Evolutionary conservation across 2,329 filamentous ascomycete species (phyloP).

Genomic region (Tympanopsis confertula): DNA sequence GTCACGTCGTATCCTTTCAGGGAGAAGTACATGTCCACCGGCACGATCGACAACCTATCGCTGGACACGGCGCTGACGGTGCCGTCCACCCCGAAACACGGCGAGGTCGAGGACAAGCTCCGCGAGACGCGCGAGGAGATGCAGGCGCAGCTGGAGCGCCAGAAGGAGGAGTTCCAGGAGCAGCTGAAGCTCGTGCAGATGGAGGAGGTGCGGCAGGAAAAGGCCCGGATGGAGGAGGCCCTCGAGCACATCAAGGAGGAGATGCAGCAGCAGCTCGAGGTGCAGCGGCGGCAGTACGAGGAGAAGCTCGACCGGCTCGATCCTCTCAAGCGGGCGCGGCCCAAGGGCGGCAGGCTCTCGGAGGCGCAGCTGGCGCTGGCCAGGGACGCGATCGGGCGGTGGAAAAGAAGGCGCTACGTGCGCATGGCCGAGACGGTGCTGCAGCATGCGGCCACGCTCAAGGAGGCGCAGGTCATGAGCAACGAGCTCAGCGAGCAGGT

Average conservation of each 20-base stretch:
- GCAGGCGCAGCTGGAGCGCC: conserved; percentile 68
- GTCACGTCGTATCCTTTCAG: conserved; percentile 75
- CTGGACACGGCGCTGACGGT: conserved; percentile 88
- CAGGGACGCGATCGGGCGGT: conserved; percentile 55
- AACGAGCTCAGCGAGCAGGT: conserved; percentile 88
- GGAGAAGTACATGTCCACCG: conserved; percentile 91
- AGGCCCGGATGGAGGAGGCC: conserved; percentile 72
- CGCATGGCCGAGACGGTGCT: conserved; percentile 87
- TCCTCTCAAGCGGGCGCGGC: conserved; percentile 38
- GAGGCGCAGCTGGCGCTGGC: conserved; percentile 64
- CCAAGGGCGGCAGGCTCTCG: background rate
- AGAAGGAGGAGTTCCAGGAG: conserved; percentile 72
- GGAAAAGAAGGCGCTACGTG: conserved; percentile 78
- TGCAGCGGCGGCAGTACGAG: conserved; percentile 76
- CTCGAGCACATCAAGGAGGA: conserved; percentile 70
- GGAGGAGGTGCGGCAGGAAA: conserved; percentile 75
- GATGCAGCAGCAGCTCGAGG: conserved; percentile 75
- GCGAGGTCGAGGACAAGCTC: conserved; percentile 65
- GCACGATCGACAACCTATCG: conserved; percentile 91
- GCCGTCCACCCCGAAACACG: conserved; percentile 73
- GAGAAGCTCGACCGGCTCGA: conserved; percentile 70
- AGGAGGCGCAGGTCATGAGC: conserved; percentile 96
- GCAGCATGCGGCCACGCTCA: conserved; percentile 75
- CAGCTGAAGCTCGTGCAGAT: conserved; percentile 70
- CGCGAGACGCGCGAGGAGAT: conserved; percentile 72